Conservation (phyloP, 1,284 basidiomycete genomes). For the Melampsora americana region DNA sequence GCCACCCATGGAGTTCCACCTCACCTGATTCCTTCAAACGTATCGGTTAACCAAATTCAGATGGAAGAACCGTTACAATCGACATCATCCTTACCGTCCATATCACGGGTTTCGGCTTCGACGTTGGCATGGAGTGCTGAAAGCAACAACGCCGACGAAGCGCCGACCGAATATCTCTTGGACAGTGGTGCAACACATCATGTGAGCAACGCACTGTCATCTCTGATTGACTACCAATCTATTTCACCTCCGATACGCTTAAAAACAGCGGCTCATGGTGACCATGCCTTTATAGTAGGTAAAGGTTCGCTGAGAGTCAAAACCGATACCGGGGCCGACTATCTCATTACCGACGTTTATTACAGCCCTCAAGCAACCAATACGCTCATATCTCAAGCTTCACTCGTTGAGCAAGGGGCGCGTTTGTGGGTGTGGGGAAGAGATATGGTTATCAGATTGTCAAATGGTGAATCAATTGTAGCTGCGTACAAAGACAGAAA, state of each 20-base stretch:
- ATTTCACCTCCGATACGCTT: neutral
- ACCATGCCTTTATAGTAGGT: neutral
- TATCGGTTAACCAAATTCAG: neutral
- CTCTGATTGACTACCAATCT: neutral
- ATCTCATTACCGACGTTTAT: too few species aligned
- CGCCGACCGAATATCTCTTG: neutral
- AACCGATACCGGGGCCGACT: neutral
- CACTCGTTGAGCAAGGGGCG: too few species aligned
- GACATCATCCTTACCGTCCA: neutral
- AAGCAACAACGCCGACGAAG: neutral
- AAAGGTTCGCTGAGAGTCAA: neutral
- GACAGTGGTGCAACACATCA: neutral
- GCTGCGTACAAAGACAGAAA: too few species aligned
- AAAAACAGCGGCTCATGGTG: neutral
- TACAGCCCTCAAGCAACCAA: too few species aligned
- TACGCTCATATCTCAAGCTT: too few species aligned
- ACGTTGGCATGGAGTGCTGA: neutral
- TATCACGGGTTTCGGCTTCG: neutral
- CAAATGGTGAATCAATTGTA: too few species aligned
- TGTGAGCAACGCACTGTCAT: neutral
- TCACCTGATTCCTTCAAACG: too few species aligned
- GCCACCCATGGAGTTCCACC: too few species aligned
- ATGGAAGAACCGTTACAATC: neutral
- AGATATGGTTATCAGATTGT: too few species aligned
- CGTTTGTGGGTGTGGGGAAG: too few species aligned